These are phyloP conservation scores for Flueggea neowawraea DNA, from an alignment of 441 rosid genomes.

Conservation along the genomic window DNA sequence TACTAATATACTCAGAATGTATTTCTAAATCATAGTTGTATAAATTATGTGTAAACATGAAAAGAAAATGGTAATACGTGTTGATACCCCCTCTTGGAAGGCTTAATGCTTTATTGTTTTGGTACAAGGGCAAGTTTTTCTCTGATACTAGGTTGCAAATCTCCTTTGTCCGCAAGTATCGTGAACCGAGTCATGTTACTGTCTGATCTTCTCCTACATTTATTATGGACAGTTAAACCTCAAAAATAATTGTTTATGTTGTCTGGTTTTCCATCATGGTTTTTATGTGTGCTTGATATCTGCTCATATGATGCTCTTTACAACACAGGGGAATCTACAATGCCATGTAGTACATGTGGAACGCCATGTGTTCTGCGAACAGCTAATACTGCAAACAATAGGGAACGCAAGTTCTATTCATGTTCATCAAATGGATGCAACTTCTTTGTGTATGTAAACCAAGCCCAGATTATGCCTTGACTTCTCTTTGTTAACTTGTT, in stretches of 20 bases:
- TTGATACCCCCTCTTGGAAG: too few species aligned
- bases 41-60: too few species aligned
- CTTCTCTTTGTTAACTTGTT: background rate
- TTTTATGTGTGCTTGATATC: background rate
- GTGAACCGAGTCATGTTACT: too few species aligned
- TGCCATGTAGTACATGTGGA: conserved; percentile 73
- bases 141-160: too few species aligned
- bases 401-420: conserved; percentile 91
- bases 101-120: too few species aligned
- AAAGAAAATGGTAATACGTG: too few species aligned
- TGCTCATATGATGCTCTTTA: conserved; percentile 9
- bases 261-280: conserved; percentile 3
- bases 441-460: conserved; percentile 71
- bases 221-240: background rate
- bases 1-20: too few species aligned
- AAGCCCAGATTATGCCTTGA: background rate
- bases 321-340: conserved; percentile 63
- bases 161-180: too few species aligned
- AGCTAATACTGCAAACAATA: conserved; percentile 84
- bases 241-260: background rate
- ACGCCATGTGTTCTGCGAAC: conserved; percentile 62
- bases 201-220: too few species aligned
- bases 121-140: too few species aligned
- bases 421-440: conserved; percentile 81
- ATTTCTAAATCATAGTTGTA: too few species aligned